Percentiles rank a stretch among this genome's conserved stretches.
Conservation (phyloP, 1,284 basidiomycete genomes). For the Cystobasidium sp. region DNA sequence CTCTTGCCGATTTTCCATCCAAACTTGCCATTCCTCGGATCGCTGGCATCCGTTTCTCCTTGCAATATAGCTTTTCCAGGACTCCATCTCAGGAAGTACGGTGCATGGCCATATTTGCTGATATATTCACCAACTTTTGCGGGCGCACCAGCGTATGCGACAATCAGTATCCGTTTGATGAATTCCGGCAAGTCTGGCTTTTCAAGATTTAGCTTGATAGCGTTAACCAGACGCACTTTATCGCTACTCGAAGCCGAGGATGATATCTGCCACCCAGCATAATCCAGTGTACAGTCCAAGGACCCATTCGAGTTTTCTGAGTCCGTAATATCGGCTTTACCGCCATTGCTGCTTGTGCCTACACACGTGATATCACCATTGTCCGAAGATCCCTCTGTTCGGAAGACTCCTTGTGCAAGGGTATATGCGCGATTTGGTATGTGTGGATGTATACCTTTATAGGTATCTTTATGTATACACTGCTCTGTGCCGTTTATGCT, state of each 20-base stretch:
- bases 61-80: conserved; percentile 45
- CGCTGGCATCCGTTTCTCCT: conserved; percentile 38
- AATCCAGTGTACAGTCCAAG: conserved; percentile 29
- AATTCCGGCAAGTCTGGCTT: conserved; percentile 36
- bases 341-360: conserved; percentile 16
- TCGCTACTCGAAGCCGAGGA: not conserved
- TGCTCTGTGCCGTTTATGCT: conserved; percentile 48
- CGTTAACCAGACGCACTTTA: not conserved
- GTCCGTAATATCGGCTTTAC: not conserved
- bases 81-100: conserved; percentile 50
- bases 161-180: conserved; percentile 44
- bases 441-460: conserved; percentile 48
- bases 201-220: conserved; percentile 5
- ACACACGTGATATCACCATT: conserved; percentile 45
- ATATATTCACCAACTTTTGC: conserved; percentile 43
- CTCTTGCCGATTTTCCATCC: conserved; percentile 43
- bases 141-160: conserved; percentile 43
- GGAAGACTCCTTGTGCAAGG: conserved; percentile 43
- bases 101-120: conserved; percentile 48
- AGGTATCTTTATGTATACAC: conserved; percentile 38
- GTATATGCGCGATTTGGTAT: conserved; percentile 42
- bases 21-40: conserved; percentile 42
- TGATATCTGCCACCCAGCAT: conserved; percentile 44
- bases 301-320: not conserved
- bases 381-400: conserved; percentile 42